These are phyloP conservation scores for Coemansia sp. DNA, from an alignment of 192 early-diverging fungal genomes.

Conservation along the genomic window DNA sequence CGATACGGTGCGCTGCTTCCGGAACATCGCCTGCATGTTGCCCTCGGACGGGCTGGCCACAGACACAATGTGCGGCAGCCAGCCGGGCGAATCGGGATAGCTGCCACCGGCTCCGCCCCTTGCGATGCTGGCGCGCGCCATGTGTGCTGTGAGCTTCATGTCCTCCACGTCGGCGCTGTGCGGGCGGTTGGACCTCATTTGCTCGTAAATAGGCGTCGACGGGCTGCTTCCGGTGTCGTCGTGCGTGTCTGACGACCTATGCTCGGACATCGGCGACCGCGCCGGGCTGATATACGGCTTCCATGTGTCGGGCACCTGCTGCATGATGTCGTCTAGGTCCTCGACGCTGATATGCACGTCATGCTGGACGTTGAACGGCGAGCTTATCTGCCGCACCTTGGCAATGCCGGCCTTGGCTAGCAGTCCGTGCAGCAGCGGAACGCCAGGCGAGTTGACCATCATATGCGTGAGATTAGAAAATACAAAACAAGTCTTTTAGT, in stretches of 20 bases:
- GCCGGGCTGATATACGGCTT: slow-evolving; percentile 44
- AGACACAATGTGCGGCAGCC: slow-evolving; percentile 48
- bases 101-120: neutral
- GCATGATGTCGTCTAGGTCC: slow-evolving; percentile 52
- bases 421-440: slow-evolving; percentile 44
- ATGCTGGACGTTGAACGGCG: slow-evolving; percentile 55
- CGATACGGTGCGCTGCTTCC: slow-evolving; percentile 32
- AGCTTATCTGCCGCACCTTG: slow-evolving; percentile 47
- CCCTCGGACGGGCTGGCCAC: slow-evolving; percentile 33
- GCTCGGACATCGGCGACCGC: slow-evolving; percentile 27
- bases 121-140: slow-evolving; percentile 22
- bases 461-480: neutral
- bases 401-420: slow-evolving; percentile 48
- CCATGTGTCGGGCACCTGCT: slow-evolving; percentile 43
- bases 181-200: slow-evolving; percentile 31
- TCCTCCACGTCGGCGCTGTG: slow-evolving; percentile 33
- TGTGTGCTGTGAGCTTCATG: slow-evolving; percentile 12
- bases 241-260: slow-evolving; percentile 19
- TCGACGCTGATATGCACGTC: slow-evolving; percentile 56
- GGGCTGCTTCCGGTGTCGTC: slow-evolving; percentile 17
- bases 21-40: slow-evolving; percentile 9
- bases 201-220: slow-evolving; percentile 38
- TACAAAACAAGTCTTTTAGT: neutral
- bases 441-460: slow-evolving; percentile 39
- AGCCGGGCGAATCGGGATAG: slow-evolving; percentile 34